These are phyloP conservation scores for Pyrus bretschneideri DNA, from an alignment of 306 rosid genomes.

Conservation along the genomic window DNA sequence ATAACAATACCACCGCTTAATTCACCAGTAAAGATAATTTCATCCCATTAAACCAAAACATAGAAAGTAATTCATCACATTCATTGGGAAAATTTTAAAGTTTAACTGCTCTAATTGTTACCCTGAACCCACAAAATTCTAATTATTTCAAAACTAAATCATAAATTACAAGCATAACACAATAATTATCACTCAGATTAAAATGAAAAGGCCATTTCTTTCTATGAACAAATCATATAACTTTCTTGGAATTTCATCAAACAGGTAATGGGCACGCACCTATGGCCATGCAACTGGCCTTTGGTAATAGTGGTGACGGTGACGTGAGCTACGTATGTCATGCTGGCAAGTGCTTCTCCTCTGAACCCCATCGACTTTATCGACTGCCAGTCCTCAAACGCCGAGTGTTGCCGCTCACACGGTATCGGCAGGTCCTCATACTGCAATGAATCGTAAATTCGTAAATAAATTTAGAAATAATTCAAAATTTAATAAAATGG, in stretches of 20 bases:
- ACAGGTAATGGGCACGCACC: constrained; percentile 29
- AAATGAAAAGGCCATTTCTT: neutral
- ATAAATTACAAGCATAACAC: too few species aligned
- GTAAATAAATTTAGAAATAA: neutral
- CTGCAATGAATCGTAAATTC: constrained; percentile 16
- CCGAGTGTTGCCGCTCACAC: constrained; percentile 78
- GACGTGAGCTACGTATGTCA: constrained; percentile 60
- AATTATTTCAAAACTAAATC: too few species aligned
- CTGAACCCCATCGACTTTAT: constrained; percentile 89
- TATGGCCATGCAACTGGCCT: constrained; percentile 72
- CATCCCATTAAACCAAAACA: neutral
- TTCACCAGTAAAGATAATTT: neutral
- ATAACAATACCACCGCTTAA: neutral
- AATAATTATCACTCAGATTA: too few species aligned
- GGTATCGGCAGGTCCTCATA: constrained; percentile 68
- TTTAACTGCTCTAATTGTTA: too few species aligned
- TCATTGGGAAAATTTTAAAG: too few species aligned
- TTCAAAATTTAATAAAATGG: neutral
- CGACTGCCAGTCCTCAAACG: constrained; percentile 69
- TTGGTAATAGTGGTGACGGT: constrained; percentile 23
- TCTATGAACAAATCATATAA: neutral
- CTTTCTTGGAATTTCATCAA: neutral
- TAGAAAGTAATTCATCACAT: too few species aligned
- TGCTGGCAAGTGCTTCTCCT: constrained; percentile 92
- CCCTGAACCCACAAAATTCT: too few species aligned